Conservation (phyloP, 2,329 filamentous ascomycete species). For the Achaetomium macrosporum region DNA sequence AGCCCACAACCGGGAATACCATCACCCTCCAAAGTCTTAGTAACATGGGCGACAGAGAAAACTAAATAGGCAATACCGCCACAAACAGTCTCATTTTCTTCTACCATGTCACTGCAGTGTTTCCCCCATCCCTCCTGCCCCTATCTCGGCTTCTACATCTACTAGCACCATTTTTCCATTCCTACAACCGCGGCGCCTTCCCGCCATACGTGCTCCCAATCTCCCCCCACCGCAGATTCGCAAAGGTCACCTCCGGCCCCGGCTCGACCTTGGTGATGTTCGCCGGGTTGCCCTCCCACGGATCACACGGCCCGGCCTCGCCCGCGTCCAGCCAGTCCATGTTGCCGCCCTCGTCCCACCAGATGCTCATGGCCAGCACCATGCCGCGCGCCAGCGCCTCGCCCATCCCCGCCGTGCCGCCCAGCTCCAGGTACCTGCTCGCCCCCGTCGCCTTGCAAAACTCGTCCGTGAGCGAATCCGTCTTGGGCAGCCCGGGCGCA, state of each 20-base stretch:
- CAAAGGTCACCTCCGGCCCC: conserved; percentile 43
- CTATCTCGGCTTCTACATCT: too few species aligned
- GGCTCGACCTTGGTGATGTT: conserved; percentile 49
- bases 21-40: too few species aligned
- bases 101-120: too few species aligned
- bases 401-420: conserved; percentile 4
- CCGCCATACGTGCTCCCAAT: conserved; percentile 6
- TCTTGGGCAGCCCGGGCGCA: not conserved
- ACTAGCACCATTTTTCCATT: too few species aligned
- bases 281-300: too few species aligned
- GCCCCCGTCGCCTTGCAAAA: conserved; percentile 20
- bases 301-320: conserved; percentile 44
- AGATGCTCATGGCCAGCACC: conserved; percentile 34
- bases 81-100: too few species aligned
- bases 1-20: too few species aligned
- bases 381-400: conserved; percentile 8
- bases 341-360: conserved; percentile 46
- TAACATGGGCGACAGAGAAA: too few species aligned
- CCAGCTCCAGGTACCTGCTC: conserved; percentile 17
- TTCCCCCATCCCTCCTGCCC: too few species aligned
- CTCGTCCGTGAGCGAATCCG: not conserved
- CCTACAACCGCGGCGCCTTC: too few species aligned
- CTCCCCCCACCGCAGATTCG: conserved; percentile 51
- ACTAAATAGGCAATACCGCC: too few species aligned
- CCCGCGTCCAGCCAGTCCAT: conserved; percentile 54